Conservation (phyloP, 2,329 filamentous ascomycete genomes). For the Penicillium sp. region DNA sequence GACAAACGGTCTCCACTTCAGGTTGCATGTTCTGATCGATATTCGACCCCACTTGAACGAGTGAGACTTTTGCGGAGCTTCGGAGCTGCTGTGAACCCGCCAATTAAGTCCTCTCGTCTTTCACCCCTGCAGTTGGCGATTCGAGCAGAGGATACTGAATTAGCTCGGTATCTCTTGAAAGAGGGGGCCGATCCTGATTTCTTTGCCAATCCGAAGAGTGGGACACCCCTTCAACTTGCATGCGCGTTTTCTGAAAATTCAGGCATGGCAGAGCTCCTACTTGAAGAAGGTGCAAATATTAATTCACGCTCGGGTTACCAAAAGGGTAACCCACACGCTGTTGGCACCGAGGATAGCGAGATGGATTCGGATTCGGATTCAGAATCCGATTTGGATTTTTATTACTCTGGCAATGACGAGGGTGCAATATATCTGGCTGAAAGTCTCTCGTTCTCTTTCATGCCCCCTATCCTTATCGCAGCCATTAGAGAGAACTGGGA, state of each 20-base stretch:
- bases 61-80: conserved; percentile 16
- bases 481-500: conserved; percentile 18
- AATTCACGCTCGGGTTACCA: conserved; percentile 9
- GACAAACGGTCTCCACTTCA: conserved; percentile 5
- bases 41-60: conserved; percentile 6
- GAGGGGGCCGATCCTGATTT: conserved; percentile 5
- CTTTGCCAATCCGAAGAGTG: not conserved
- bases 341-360: not conserved
- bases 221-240: conserved; percentile 19
- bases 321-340: not conserved
- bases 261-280: conserved; percentile 15
- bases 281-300: conserved; percentile 17
- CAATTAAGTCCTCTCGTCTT: not conserved
- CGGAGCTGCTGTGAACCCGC: conserved; percentile 19
- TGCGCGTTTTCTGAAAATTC: conserved; percentile 1
- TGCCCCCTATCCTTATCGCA: conserved; percentile 23
- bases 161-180: conserved; percentile 1
- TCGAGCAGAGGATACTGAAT: not conserved
- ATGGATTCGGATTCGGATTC: not conserved
- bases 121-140: conserved; percentile 1
- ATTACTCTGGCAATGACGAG: not conserved
- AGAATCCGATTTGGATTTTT: not conserved
- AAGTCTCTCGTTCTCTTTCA: not conserved
- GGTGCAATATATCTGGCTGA: not conserved
- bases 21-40: not conserved